Conservation (phyloP, 768 basidiomycete species). For the Lactarius hatsudake region DNA sequence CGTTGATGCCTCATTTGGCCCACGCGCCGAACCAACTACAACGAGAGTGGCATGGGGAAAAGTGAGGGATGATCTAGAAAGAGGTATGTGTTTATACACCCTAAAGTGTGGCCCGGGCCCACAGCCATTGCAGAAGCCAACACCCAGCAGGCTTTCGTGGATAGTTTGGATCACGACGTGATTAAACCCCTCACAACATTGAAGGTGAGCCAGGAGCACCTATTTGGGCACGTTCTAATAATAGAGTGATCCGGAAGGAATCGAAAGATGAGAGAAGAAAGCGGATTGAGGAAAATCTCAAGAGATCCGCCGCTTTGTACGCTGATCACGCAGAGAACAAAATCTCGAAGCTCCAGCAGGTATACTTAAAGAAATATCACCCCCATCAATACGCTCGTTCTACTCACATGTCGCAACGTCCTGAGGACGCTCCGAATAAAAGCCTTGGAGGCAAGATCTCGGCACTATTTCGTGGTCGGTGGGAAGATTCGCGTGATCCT, state of each 20-base stretch:
- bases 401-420: too few species aligned
- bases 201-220: background rate
- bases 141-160: background rate
- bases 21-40: background rate
- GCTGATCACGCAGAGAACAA: background rate
- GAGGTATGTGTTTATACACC: background rate
- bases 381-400: background rate
- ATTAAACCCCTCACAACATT: background rate
- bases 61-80: background rate
- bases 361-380: background rate
- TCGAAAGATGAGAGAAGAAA: background rate
- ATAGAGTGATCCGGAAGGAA: background rate
- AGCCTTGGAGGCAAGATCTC: background rate
- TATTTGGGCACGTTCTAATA: background rate
- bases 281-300: background rate
- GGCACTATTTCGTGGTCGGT: background rate
- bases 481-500: background rate
- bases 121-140: background rate
- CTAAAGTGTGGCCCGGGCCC: background rate
- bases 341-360: background rate
- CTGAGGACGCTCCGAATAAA: background rate
- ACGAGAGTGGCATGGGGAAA: background rate
- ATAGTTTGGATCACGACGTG: background rate
- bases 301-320: background rate
- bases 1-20: background rate